Conservation (phyloP, 2,329 filamentous ascomycete genomes). For the Myriosclerotinia duriaeana region DNA sequence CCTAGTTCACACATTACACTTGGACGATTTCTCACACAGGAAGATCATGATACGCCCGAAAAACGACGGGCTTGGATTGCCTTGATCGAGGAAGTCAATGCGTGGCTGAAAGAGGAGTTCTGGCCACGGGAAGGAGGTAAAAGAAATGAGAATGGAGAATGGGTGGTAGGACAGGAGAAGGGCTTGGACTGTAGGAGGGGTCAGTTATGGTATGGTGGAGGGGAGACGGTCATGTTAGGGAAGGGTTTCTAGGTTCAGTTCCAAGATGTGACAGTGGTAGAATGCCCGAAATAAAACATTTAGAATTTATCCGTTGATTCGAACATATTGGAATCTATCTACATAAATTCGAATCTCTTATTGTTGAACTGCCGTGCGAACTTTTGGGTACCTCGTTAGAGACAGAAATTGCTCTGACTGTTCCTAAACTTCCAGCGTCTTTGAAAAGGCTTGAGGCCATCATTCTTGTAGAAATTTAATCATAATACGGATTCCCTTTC, state of each 20-base stretch:
- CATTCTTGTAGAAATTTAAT: not conserved
- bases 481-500: not conserved
- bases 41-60: conserved; percentile 58
- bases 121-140: conserved; percentile 57
- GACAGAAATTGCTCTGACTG: not conserved
- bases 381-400: not conserved
- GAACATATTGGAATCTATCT: not conserved
- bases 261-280: not conserved
- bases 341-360: not conserved
- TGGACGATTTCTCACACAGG: conserved; percentile 70
- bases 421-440: not conserved
- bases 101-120: conserved; percentile 67
- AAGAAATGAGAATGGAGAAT: conserved; percentile 61
- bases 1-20: conserved; percentile 89
- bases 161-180: conserved; percentile 83
- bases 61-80: conserved; percentile 61
- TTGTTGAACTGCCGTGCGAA: not conserved
- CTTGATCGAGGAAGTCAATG: conserved; percentile 74
- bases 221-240: conserved; percentile 64
- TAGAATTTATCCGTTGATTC: not conserved
- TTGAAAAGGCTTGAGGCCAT: not conserved
- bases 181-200: conserved; percentile 77
- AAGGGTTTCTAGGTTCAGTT: conserved; percentile 54
- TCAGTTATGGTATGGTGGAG: conserved; percentile 82
- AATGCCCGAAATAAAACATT: not conserved